Base-by-base conservation (phyloP, 2,329 filamentous ascomycete genomes). In the Trichophyton simii region DNA sequence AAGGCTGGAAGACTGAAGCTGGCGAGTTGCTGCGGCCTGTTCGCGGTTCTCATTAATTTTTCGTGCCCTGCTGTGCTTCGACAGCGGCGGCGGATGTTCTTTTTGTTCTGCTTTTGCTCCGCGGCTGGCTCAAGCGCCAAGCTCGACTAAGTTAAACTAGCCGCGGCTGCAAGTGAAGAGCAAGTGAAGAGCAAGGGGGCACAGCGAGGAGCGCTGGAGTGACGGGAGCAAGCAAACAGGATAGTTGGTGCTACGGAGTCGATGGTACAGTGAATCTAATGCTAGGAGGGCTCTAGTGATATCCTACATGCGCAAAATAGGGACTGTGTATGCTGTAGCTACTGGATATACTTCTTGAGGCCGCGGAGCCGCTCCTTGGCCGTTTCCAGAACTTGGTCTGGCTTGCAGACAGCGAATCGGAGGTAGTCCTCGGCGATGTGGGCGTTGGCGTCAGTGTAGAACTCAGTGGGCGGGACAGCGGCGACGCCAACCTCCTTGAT, bases 401-500 rank as follows among this genome's bases (percentile, higher is more conserved):
- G 84, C 80, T 99, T 99, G 79, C 94, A 99, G 1, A 99, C 91
- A 0, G 94, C 94, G 72, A 97, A 97, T 25, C 94, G 82, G 69
- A 99, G 81, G 77, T 95, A 99, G 69, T 97, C 87, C 78, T 96
- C 89, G 0, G 89, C 94, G 67, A 96, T 84, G 68, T 88, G 84
- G 31, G 88, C 84, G 70, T 96, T 96, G 50, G 75, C 77, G 18
- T 89, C 86, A 0, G 92, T 96, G 73, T 96, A 97, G 75, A 99
- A 99, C 75, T 99, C 94, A 0, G 91, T 96, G 0, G 94, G 94
- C 18, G 94, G 94, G 65, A 99, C 96, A 7, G 92, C 91, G 2
- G 94, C 94, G 31, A 99, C 90, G 8, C 94, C 94, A 20, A 99
- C 80, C 78, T 99, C 92, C 73, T 91, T 91, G 75, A 99, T 99